These are phyloP conservation scores for Neopestalotiopsis clavispora DNA, from an alignment of 2,329 filamentous ascomycete species.

Conservation along the genomic window DNA sequence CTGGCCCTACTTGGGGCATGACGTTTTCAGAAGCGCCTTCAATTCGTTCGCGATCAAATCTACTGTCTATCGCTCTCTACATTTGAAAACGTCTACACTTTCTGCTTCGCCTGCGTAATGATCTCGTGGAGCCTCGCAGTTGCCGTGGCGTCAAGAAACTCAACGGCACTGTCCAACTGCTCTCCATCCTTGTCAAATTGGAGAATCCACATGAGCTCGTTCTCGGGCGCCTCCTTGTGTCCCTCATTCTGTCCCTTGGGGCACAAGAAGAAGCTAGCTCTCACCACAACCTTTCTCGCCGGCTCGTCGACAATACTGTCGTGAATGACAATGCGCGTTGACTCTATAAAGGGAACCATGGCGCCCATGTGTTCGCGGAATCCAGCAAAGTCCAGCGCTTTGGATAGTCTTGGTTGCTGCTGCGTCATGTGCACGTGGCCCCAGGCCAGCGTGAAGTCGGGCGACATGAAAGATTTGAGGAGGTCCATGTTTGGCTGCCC, in stretches of 20 bases:
- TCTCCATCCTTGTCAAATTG: background rate
- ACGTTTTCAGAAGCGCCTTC: too few relatives aligned
- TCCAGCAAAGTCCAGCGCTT: background rate
- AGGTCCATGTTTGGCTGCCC: background rate
- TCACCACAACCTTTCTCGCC: background rate
- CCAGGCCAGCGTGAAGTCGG: constrained; percentile 1
- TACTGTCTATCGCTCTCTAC: background rate
- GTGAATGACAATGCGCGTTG: background rate
- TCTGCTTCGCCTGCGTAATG: background rate
- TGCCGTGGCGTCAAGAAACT: constrained; percentile 2
- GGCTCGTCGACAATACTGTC: constrained; percentile 5
- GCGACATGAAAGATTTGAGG: background rate
- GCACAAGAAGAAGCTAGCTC: constrained; percentile 3
- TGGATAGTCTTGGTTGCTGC: background rate
- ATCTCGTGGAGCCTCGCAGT: background rate
- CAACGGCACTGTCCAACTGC: background rate
- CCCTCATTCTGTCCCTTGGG: background rate
- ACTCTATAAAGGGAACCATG: constrained; percentile 8
- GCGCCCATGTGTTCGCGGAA: background rate
- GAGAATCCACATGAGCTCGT: constrained; percentile 6
- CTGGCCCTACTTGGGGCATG: too few relatives aligned
- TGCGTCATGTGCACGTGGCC: constrained; percentile 3
- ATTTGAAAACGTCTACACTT: background rate
- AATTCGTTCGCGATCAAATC: background rate
- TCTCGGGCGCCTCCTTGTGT: background rate